Evolutionary conservation across 2,329 filamentous ascomycete genomes (phyloP), one percentile per base, ranked within the genome.

Genomic region (Aspergillus udagawae): DNA sequence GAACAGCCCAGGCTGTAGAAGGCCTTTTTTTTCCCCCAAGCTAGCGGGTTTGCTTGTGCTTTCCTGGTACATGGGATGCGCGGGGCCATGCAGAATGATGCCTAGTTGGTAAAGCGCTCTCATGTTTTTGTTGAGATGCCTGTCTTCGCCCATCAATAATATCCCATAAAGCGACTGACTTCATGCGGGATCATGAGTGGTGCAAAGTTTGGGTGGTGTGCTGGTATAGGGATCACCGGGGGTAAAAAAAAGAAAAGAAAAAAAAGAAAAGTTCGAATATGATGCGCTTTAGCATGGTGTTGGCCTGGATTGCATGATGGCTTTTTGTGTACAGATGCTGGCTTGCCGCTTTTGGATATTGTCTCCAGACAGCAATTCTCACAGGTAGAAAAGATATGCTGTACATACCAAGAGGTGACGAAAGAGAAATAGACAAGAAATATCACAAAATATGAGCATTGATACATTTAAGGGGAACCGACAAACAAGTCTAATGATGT

Each of bases 1-100:
- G 70, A 80, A 67, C 77, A 83, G 72, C 75, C 81, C 67, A 82
- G 75, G 70, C 73, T 85, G 76, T 85, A 25, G 21, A 80, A 68
- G 38, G 49, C 54, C 6, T 51, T 55, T 52, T 50, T 38, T 14
- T 38, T n/a, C n/a, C n/a, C n/a, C 14, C 32, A 38, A 38, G 14
- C 5, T 38, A 17, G 32, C 12, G 32, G 14, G 32, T 38, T 54
- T 65, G 60, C 53, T 60, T 66, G 57, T 66, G 61, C 64, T 63
- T 55, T 47, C 48, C 54, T 56, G 32, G 32, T 5, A 38, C 14
- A 17, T 3, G 2, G 32, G 14, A 4, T 35, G 32, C 6, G 32
- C 32, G 5, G 32, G 12, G 32, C 32, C 14, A 7, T 38, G 14
- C 14, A 17, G 14, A 17, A 17, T 35, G 5, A 2, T 6, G 1